A percentile compares a stretch with the other conserved stretches of the same genome.
phyloP scores from a whole-genome alignment of 1,284 basidiomycete genomes.

The Ceratobasidium theobromae region DNA sequence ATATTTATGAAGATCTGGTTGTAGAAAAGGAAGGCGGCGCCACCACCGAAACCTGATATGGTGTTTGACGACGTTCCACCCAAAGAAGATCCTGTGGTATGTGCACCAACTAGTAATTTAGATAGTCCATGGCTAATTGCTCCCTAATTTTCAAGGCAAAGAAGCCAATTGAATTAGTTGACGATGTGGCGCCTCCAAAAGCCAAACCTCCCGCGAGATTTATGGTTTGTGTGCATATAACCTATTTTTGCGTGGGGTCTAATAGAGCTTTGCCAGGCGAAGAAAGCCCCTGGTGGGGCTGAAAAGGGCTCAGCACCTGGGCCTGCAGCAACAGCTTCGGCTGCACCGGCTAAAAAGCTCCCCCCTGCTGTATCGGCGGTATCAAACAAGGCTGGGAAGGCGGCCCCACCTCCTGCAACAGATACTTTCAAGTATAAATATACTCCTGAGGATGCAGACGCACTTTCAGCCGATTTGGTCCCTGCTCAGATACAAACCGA shows the following conservation, averaged over 20 bases:
- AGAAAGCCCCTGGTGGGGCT: constrained; percentile 54
- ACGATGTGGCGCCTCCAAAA: constrained; percentile 34
- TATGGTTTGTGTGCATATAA: constrained; percentile 36
- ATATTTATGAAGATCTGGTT: constrained; percentile 20
- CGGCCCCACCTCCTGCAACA: constrained; percentile 55
- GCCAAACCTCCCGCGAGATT: constrained; percentile 39
- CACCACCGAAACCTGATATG: constrained; percentile 28
- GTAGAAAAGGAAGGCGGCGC: constrained; percentile 39
- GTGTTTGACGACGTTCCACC: constrained; percentile 22
- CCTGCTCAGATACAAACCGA: constrained; percentile 72
- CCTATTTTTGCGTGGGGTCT: background rate
- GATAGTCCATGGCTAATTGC: no score
- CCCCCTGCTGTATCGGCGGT: constrained; percentile 46
- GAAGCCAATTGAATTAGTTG: constrained; percentile 18
- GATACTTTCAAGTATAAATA: constrained; percentile 92
- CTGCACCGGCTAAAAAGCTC: constrained; percentile 52
- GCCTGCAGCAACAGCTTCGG: constrained; percentile 41
- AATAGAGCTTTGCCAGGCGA: constrained; percentile 44
- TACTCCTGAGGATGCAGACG: constrained; percentile 90
- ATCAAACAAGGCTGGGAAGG: constrained; percentile 55
- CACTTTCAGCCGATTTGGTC: constrained; percentile 71
- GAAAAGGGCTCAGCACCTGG: constrained; percentile 39
- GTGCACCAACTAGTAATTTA: background rate
- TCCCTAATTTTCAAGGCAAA: background rate
- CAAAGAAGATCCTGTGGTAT: constrained; percentile 1